Base-by-base conservation (phyloP, 2,329 filamentous ascomycete species). In the Xylaria sp. region DNA sequence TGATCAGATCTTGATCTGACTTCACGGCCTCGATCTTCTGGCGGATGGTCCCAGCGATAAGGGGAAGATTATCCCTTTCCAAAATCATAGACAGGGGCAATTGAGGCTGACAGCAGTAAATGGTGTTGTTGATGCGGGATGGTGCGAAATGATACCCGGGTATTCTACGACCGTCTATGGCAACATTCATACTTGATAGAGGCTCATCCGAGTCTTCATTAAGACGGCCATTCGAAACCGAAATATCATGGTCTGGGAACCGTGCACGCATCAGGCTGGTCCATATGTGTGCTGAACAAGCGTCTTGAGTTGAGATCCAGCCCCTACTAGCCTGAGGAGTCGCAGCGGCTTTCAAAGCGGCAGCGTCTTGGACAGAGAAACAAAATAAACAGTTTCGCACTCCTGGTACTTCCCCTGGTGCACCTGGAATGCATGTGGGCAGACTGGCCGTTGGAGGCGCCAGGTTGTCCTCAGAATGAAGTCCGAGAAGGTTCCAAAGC, bases 401-500 rank as follows among this genome's bases (percentile, higher is more conserved):
- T n/a, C 52, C 28, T n/a, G 52, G 13, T 37, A 55, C 37, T 13
- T 2, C 32, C 28, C 12, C 13, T 37, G 28, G 5, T 10, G 52
- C 52, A 55, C 28, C 28, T 37, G 32, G 32, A n/a, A 55, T 55
- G 3, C 28, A 34, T 6, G 28, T 20, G 1, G 52, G 52, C 28
- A 37, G 28, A 39, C 52, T 55, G 8, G 2, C 37, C 1, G 18
- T 4, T 34, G 15, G 28, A 7, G 32, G 52, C 9, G n/a, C n/a
- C 15, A 55, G 13, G 37, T 55, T 55, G 28, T 34, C 28, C 20
- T 55, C 32, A 12, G 7, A n/a, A 55, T 55, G 28, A 7, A 55
- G 52, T 37, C 28, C 52, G n/a, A 55, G 52, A 15, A 55, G 12
- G 8, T 32, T 55, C 52, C 52, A 55, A 55, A 55, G 52, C n/a